Conservation (phyloP, 2,329 filamentous ascomycete species). For the Neoascochyta sp. region DNA sequence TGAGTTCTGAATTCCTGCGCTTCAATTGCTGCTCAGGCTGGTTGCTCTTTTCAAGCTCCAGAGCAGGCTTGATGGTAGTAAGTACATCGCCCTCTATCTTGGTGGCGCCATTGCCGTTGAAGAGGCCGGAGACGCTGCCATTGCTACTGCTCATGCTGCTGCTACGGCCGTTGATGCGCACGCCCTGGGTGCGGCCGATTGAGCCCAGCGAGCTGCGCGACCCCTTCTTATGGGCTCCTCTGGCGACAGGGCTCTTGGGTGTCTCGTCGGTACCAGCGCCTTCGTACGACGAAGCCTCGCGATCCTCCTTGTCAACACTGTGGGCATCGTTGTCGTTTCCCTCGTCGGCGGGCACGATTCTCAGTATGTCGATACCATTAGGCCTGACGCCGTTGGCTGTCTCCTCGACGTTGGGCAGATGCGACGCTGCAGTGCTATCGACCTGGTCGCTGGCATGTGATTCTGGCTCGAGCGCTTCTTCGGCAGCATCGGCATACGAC, state of each 20-base stretch:
- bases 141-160: no score
- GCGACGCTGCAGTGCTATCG: constrained; percentile 12
- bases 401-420: constrained; percentile 4
- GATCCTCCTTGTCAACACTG: constrained; percentile 2
- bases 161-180: constrained; percentile 12
- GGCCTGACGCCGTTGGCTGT: constrained; percentile 14
- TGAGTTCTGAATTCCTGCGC: constrained; percentile 42
- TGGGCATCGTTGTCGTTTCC: constrained; percentile 7
- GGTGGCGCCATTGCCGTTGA: no score
- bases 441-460: constrained; percentile 19
- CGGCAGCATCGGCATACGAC: constrained; percentile 44
- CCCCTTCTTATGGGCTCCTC: constrained; percentile 26
- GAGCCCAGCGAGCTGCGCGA: constrained; percentile 33
- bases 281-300: constrained; percentile 19
- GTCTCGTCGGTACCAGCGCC: constrained; percentile 32
- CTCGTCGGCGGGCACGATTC: constrained; percentile 9
- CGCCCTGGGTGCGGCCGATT: constrained; percentile 27
- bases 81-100: constrained; percentile 46
- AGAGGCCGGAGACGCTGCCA: no score
- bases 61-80: constrained; percentile 43
- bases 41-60: constrained; percentile 36
- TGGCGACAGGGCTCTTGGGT: constrained; percentile 30
- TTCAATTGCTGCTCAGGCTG: constrained; percentile 30
- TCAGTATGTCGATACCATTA: constrained; percentile 5
- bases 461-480: constrained; percentile 28